Percentiles rank a stretch among this genome's conserved stretches.
Evolutionary conservation across 345 rosid species (phyloP).

Genomic region (Adansonia digitata): DNA sequence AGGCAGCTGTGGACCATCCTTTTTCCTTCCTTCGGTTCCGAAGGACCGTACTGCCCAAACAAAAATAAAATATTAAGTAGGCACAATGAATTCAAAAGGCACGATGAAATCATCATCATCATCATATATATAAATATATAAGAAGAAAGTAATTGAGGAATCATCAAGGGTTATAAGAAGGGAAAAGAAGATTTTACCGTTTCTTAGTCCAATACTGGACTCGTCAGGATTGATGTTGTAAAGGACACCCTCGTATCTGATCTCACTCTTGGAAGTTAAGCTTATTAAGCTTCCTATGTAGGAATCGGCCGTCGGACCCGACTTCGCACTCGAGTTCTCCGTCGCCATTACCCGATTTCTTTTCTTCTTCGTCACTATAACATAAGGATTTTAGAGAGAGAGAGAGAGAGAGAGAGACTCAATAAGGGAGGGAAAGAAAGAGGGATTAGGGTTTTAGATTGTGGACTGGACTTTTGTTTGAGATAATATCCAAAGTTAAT

Average conservation of each 20-base stretch:
- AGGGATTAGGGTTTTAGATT: too few relatives aligned
- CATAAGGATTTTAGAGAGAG: too few relatives aligned
- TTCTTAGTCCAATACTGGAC: conserved; percentile 90
- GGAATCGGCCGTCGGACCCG: conserved; percentile 77
- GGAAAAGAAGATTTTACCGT: conserved; percentile 54
- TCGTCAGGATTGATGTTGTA: conserved; percentile 91
- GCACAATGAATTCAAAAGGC: background rate
- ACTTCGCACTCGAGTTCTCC: conserved; percentile 48
- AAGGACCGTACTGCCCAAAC: conserved; percentile 51
- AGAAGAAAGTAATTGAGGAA: too few relatives aligned
- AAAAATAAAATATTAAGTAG: background rate
- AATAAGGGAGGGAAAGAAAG: too few relatives aligned
- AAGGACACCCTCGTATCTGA: conserved; percentile 91
- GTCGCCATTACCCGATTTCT: conserved; percentile 46
- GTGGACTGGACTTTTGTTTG: too few relatives aligned
- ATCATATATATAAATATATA: too few relatives aligned
- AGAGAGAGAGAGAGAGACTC: too few relatives aligned
- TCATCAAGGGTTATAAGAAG: background rate
- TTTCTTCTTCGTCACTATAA: conserved; percentile 14
- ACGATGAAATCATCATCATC: too few relatives aligned
- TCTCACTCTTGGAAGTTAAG: conserved; percentile 93
- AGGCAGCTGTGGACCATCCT: conserved; percentile 69
- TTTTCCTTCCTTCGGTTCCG: conserved; percentile 80
- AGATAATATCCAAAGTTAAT: too few relatives aligned
- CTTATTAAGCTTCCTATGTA: conserved; percentile 96